A percentile compares a stretch with the other conserved stretches of the same genome.
Evolutionary conservation across 768 basidiomycete species (phyloP).

Genomic region (Lactifluus pinguis): DNA sequence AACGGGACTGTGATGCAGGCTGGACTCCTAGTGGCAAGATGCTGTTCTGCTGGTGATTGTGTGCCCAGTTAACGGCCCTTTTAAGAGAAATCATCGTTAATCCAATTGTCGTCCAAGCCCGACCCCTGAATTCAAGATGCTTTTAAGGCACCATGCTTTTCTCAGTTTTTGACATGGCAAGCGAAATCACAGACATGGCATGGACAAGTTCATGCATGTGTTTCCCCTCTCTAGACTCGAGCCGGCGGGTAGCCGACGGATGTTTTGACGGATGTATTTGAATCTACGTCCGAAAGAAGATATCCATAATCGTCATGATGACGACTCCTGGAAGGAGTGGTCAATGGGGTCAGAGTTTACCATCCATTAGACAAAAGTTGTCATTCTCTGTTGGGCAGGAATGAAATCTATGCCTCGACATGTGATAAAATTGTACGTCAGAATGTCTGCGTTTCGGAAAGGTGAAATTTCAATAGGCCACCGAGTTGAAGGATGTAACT

Average conservation of each 20-base stretch:
- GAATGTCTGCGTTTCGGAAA: not conserved
- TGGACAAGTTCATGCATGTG: not conserved
- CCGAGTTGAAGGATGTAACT: not conserved
- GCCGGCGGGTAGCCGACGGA: not conserved
- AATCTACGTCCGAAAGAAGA: not conserved
- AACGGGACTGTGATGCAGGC: not conserved
- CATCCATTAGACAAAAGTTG: not conserved
- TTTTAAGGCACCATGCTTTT: not conserved
- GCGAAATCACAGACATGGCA: conserved; percentile 3
- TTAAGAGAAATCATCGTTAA: conserved; percentile 5
- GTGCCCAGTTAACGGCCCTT: conserved; percentile 9
- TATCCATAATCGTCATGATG: not conserved
- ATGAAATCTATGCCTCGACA: not conserved
- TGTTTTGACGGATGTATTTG: not conserved
- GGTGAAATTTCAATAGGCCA: not conserved
- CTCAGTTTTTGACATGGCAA: not conserved
- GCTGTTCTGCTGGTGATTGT: conserved; percentile 7
- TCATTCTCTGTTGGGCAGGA: not conserved
- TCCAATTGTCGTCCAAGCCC: not conserved
- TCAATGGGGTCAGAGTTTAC: not conserved
- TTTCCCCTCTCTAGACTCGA: not conserved
- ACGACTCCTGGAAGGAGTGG: not conserved
- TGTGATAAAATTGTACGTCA: not conserved
- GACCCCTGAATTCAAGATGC: not conserved
- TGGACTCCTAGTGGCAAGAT: not conserved